These are phyloP conservation scores for Biscogniauxia sp. DNA, from an alignment of 2,329 filamentous ascomycete species.

Conservation along the genomic window DNA sequence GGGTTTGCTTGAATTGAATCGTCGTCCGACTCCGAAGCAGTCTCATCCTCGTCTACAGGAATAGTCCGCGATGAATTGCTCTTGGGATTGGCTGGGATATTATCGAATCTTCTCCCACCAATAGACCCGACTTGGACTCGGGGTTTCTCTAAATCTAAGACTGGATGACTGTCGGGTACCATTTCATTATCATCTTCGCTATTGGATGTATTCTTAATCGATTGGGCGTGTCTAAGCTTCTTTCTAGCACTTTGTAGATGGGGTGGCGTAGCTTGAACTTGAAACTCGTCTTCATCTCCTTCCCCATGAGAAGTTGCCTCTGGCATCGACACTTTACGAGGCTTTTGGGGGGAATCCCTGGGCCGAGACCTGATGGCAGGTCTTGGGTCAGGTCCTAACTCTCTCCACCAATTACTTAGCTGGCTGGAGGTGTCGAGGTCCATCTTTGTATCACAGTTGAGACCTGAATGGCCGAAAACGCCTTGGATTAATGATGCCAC, in stretches of 20 bases:
- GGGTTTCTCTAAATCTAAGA: conserved; percentile 10
- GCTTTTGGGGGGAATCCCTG: conserved; percentile 10
- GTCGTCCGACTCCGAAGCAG: conserved; percentile 30
- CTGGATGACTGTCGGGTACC: conserved; percentile 20
- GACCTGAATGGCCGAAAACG: conserved; percentile 39
- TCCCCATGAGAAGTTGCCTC: conserved; percentile 22
- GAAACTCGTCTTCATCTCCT: conserved; percentile 49
- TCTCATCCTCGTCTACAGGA: conserved; percentile 26
- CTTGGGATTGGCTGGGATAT: conserved; percentile 6
- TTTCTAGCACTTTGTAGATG: conserved; percentile 29
- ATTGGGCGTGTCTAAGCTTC: conserved; percentile 18
- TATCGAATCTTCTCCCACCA: conserved; percentile 14
- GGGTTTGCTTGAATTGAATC: conserved; percentile 18
- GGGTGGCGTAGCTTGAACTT: conserved; percentile 49
- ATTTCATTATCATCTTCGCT: conserved; percentile 19
- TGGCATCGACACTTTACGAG: conserved; percentile 11
- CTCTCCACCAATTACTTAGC: conserved; percentile 51
- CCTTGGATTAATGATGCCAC: conserved; percentile 37
- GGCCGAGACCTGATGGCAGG: conserved; percentile 19
- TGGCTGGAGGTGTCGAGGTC: conserved; percentile 33
- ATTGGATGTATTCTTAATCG: conserved; percentile 2
- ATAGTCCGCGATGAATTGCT: conserved; percentile 26
- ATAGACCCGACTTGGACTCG: conserved; percentile 21
- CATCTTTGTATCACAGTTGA: conserved; percentile 31
- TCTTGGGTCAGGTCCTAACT: conserved; percentile 34